These are phyloP conservation scores for Aspergillus steynii DNA, from an alignment of 495 filamentous ascomycete genomes.

Conservation along the genomic window DNA sequence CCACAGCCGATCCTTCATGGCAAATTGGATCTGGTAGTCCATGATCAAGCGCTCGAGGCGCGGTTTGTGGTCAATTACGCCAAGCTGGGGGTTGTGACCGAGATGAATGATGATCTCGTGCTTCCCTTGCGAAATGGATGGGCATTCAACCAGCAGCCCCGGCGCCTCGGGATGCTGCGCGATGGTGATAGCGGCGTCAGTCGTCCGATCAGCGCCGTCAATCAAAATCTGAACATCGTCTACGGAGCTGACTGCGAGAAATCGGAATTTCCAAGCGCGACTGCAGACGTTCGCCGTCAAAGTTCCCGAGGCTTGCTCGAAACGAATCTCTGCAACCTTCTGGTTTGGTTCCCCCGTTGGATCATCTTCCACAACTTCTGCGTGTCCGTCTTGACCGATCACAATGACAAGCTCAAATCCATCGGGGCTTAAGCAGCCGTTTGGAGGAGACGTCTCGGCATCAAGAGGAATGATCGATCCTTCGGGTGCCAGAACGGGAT, in stretches of 20 bases:
- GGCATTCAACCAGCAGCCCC: conserved; percentile 7
- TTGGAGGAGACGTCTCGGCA: conserved; percentile 27
- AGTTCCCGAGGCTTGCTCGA: conserved; percentile 3
- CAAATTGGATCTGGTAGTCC: conserved; percentile 42
- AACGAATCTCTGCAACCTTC: conserved; percentile 1
- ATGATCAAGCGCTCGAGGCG: conserved; percentile 34
- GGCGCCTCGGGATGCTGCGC: conserved; percentile 18
- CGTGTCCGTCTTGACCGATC: conserved; percentile 50
- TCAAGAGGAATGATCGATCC: conserved; percentile 58
- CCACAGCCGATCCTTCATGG: conserved; percentile 42
- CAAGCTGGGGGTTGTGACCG: conserved; percentile 35
- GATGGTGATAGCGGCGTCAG: conserved; percentile 22
- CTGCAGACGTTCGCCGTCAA: conserved; percentile 3
- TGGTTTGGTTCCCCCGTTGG: conserved; percentile 7
- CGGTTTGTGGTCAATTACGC: conserved; percentile 26
- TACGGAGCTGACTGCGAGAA: conserved; percentile 27
- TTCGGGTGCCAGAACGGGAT: conserved; percentile 53
- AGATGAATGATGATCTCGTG: conserved; percentile 28
- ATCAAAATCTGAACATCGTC: conserved; percentile 24
- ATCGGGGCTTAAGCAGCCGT: conserved; percentile 42
- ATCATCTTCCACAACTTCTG: conserved; percentile 43
- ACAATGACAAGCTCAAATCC: conserved; percentile 49
- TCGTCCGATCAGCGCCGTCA: conserved; percentile 25
- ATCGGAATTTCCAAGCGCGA: conserved; percentile 14
- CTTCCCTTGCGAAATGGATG: conserved; percentile 9